phyloP scores from a whole-genome alignment of 768 basidiomycete genomes.

The Amanita inopinata region DNA sequence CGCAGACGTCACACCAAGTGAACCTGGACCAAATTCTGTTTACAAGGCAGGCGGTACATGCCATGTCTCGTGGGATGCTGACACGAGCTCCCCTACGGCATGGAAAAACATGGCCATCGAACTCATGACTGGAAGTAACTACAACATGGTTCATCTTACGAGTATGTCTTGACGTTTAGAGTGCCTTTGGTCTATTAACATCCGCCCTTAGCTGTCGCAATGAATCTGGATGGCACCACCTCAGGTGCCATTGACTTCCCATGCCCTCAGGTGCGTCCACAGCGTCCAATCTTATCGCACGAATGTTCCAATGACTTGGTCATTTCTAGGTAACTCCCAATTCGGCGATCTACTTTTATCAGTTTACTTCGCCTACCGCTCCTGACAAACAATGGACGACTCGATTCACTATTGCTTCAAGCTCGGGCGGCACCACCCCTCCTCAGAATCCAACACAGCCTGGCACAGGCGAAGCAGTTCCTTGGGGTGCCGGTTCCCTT shows the following conservation, averaged over 20 bases:
- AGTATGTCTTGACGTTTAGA: conserved; percentile 31
- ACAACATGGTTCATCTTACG: conserved; percentile 54
- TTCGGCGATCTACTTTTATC: conserved; percentile 73
- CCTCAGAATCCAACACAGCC: conserved; percentile 48
- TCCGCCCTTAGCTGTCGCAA: conserved; percentile 45
- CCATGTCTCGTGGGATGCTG: conserved; percentile 47
- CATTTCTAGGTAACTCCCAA: conserved; percentile 44
- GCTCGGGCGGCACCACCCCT: conserved; percentile 32
- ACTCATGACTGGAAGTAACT: conserved; percentile 74
- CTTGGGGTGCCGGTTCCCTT: conserved; percentile 62
- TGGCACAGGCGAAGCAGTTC: conserved; percentile 37
- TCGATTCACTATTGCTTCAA: conserved; percentile 63
- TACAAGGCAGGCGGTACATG: conserved; percentile 53
- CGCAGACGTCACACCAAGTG: conserved; percentile 50
- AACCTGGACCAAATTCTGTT: conserved; percentile 47
- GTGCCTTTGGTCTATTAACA: not conserved
- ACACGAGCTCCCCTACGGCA: conserved; percentile 34
- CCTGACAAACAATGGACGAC: conserved; percentile 52
- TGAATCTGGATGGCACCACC: conserved; percentile 52
- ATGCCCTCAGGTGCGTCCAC: conserved; percentile 70
- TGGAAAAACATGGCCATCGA: conserved; percentile 72
- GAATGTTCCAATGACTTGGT: not conserved
- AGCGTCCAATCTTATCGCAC: too few species aligned
- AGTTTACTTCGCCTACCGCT: conserved; percentile 44
- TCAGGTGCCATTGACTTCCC: conserved; percentile 39